phyloP scores from a whole-genome alignment of 2,329 filamentous ascomycete species.

The Alternaria novae-zelandiae region DNA sequence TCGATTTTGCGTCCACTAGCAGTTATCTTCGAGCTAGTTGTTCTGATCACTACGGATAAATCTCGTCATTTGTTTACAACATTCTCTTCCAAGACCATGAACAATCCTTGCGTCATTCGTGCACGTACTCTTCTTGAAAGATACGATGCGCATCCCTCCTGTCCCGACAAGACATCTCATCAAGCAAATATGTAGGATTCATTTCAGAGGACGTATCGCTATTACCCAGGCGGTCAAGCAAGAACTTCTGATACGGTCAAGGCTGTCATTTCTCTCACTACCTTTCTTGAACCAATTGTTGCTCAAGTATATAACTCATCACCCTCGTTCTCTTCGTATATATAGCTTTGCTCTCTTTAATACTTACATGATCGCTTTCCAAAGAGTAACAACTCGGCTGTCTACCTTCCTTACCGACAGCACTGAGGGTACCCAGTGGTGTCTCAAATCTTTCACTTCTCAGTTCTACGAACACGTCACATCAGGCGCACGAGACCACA shows the following conservation, averaged over 20 bases:
- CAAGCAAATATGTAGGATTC: not conserved
- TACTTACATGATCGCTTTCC: not conserved
- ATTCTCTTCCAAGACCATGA: not conserved
- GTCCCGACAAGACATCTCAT: not conserved
- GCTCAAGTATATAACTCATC: not conserved
- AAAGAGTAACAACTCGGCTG: not conserved
- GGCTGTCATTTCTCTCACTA: not conserved
- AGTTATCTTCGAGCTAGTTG: not conserved
- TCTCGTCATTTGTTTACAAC: not conserved
- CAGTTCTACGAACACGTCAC: not conserved
- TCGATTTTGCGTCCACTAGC: not conserved
- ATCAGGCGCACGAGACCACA: not conserved
- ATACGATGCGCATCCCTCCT: not conserved
- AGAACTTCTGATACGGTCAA: not conserved
- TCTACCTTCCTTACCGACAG: not conserved
- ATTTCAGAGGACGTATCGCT: not conserved
- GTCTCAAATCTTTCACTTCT: conserved; percentile 6
- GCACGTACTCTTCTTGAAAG: not conserved
- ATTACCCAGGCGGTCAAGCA: not conserved
- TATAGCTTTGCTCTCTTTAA: not conserved
- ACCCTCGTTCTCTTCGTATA: not conserved
- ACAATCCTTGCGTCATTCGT: not conserved
- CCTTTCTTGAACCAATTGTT: not conserved
- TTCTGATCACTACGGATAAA: not conserved
- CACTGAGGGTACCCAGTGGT: not conserved